phyloP scores from a whole-genome alignment of 139 green algal genomes.

The Trebouxia sp. region DNA sequence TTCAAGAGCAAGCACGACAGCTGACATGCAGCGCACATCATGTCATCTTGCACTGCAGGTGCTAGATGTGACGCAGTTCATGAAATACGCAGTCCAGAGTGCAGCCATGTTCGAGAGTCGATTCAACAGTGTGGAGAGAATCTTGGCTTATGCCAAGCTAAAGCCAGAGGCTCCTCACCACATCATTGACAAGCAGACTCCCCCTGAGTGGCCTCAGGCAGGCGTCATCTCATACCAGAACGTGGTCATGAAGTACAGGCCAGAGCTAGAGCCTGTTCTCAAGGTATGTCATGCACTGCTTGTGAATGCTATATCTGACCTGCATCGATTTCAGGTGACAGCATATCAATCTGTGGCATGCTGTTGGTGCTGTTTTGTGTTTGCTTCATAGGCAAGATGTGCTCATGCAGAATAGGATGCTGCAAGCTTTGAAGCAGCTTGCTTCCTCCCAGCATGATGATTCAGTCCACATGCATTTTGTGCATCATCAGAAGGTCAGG shows the following conservation, averaged over 20 bases:
- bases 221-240: slow-evolving; percentile 66
- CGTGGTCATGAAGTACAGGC: slow-evolving; percentile 86
- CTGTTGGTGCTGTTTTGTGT: too few species aligned
- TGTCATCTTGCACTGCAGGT: slow-evolving; percentile 58
- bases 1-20: too few species aligned
- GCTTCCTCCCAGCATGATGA: too few species aligned
- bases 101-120: slow-evolving; percentile 83
- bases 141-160: slow-evolving; percentile 74
- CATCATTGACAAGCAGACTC: slow-evolving; percentile 9
- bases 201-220: slow-evolving; percentile 56
- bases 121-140: slow-evolving; percentile 94
- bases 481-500: too few species aligned
- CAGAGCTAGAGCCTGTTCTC: slow-evolving; percentile 82
- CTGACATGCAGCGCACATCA: neutral
- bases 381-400: too few species aligned
- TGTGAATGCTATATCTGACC: neutral
- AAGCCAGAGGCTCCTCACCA: slow-evolving; percentile 47
- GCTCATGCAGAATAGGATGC: too few species aligned
- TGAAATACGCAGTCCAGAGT: slow-evolving; percentile 82
- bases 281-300: slow-evolving; percentile 61
- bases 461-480: too few species aligned
- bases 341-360: neutral
- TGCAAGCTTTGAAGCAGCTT: too few species aligned
- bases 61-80: slow-evolving; percentile 82
- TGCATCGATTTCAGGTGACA: neutral